Conservation (phyloP, 257 asterid species). For the Solanum ahanhuiri region DNA sequence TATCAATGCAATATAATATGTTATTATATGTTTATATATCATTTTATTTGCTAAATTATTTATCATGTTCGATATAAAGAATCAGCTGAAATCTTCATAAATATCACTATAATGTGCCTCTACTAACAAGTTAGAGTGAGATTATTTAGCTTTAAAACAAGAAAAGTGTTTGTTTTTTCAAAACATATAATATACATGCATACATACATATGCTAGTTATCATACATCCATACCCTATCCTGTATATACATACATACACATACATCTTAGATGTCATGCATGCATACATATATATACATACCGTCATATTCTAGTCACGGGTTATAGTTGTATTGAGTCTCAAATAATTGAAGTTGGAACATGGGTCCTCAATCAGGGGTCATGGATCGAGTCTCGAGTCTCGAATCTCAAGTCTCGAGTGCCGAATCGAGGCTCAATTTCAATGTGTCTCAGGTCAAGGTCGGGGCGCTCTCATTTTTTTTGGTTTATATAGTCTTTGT, state of each 20-base stretch:
- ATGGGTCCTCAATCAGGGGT: too few relatives aligned
- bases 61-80: neutral
- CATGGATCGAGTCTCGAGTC: neutral
- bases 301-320: neutral
- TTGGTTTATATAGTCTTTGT: too few relatives aligned
- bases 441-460: neutral
- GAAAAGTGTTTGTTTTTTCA: neutral
- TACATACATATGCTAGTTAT: too few relatives aligned
- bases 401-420: neutral
- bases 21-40: too few relatives aligned
- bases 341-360: neutral
- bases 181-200: too few relatives aligned
- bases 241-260: neutral
- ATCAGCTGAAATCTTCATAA: neutral
- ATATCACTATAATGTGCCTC: neutral
- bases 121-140: neutral
- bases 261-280: neutral
- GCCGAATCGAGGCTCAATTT: neutral
- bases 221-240: neutral
- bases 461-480: neutral
- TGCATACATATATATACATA: neutral
- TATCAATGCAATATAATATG: neutral
- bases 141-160: neutral
- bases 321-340: neutral
- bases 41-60: too few relatives aligned